phyloP scores from a whole-genome alignment of 176 grass and related monocot genomes.

The Avena atlantica region DNA sequence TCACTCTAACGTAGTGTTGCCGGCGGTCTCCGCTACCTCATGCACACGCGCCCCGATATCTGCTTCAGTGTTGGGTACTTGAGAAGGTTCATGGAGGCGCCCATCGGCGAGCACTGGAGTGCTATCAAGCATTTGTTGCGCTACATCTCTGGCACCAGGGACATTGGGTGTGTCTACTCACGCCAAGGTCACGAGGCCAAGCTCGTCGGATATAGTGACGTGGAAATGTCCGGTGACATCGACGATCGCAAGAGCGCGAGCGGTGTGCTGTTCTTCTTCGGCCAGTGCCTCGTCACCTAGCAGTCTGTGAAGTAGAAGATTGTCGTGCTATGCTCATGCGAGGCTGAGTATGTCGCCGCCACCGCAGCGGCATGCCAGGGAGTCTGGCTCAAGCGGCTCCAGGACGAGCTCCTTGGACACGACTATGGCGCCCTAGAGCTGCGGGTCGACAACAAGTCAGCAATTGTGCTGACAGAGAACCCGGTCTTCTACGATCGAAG shows the following conservation, averaged over 20 bases:
- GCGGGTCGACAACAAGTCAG: too few relatives aligned
- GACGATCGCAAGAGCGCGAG: neutral
- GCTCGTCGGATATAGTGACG: neutral
- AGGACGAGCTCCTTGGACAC: too few relatives aligned
- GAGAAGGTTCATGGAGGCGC: neutral
- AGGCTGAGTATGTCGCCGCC: too few relatives aligned
- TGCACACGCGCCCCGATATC: too few relatives aligned
- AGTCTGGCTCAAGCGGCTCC: too few relatives aligned
- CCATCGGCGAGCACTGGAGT: neutral
- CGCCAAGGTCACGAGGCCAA: rapidly evolving
- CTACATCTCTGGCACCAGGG: neutral
- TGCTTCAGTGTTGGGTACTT: neutral
- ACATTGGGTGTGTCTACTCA: neutral
- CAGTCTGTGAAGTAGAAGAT: neutral
- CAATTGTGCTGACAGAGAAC: too few relatives aligned
- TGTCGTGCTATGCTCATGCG: too few relatives aligned
- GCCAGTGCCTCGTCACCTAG: neutral
- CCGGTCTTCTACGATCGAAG: too few relatives aligned
- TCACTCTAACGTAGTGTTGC: neutral
- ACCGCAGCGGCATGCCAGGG: too few relatives aligned
- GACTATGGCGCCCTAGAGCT: too few relatives aligned
- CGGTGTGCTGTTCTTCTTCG: neutral
- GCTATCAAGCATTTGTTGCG: neutral
- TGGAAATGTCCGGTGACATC: neutral
- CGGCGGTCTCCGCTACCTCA: too few relatives aligned